phyloP scores from a whole-genome alignment of 106 monocot species.

The Dactylorhiza incarnata region DNA sequence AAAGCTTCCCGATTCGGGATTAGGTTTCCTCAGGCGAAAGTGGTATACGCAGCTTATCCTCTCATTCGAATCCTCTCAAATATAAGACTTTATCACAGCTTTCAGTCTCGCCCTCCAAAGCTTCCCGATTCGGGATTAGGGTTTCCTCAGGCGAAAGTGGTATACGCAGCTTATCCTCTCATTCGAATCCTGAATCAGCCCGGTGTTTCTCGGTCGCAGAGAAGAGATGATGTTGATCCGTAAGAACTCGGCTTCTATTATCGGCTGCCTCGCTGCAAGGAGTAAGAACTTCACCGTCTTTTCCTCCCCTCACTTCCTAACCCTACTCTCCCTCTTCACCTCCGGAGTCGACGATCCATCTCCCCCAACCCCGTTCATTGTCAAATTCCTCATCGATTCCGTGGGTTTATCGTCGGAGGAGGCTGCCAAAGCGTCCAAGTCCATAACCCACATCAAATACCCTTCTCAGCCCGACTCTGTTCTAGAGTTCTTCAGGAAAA shows the following conservation, averaged over 20 bases:
- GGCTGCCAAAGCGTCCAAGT: slow-evolving; percentile 17
- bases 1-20: no score
- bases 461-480: slow-evolving; percentile 19
- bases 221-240: not conserved
- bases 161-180: no score
- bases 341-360: not conserved
- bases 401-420: slow-evolving; percentile 19
- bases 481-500: slow-evolving; percentile 1
- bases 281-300: not conserved
- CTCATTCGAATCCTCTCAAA: no score
- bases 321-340: not conserved
- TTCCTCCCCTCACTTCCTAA: not conserved
- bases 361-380: slow-evolving; percentile 1
- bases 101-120: no score
- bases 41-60: no score
- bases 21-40: no score
- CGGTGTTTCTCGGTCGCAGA: not conserved
- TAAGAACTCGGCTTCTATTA: not conserved
- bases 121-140: no score
- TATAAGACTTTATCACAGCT: no score
- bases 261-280: not conserved
- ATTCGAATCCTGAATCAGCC: no score
- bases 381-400: slow-evolving; percentile 20
- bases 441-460: slow-evolving; percentile 21
- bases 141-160: no score